Evolutionary conservation across 805 yeast genomes (phyloP), one percentile per base, ranked within the genome.

Genomic region (Debaryomyces tyrocola): DNA sequence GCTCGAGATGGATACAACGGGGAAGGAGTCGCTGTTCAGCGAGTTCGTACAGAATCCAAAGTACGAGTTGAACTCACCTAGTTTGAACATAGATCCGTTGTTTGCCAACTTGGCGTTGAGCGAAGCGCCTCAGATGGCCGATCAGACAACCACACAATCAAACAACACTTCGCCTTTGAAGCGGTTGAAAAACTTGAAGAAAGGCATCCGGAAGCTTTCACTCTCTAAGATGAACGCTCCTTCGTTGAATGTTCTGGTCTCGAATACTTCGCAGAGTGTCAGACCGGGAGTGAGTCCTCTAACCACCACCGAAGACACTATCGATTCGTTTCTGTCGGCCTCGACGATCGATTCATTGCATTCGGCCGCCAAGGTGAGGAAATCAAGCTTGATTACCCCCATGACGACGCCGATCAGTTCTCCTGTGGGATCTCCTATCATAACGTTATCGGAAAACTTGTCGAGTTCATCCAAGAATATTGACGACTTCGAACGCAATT

Each of bases 401-500:
- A 15, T 56, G 15, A 48, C 58, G 17, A 58, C 73, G 2, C 69
- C 74, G 1, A 48, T 64, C 17, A 63, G 70, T 4, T 69, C 74
- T 1, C 64, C 72, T 3, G 52, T 62, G 29, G 56, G 68, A 20
- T 69, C 70, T 33, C 76, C 77, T 36, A 58, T 70, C 35, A 67
- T 73, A 20, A 69, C 74, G 1, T 55, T 73, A 17, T 58, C 69
- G 14, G 77, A 72, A 38, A 69, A 69, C 51, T 56, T 69, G 38
- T 43, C 58, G 11, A 41, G 53, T 10, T 52, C 64, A 10, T 63
- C 64, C 45, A 64, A 61, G 44, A 60, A 60, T 36, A 44, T 72
- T 36, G 46, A 51, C 5, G 54, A 53, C 18, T 58, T 70, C 28
- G 75, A 73, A 42, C 72, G 69, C 47, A 68, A 51, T 50, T 70